Base-by-base conservation (phyloP, 345 rosid species). In the Rubroshorea leprosula region DNA sequence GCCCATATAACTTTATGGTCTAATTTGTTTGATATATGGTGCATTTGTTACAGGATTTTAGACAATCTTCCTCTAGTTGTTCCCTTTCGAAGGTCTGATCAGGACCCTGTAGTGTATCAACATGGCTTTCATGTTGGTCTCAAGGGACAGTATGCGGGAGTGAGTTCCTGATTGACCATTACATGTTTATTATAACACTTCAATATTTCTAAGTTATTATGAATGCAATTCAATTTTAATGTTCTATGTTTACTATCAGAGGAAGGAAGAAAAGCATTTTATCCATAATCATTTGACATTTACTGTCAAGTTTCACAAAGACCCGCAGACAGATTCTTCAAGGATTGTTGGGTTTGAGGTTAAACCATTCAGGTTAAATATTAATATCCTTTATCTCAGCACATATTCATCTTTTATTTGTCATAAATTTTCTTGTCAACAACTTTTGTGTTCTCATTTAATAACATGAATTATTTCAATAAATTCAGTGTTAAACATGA, bases 291-390 rank as follows among this genome's bases (percentile, higher is more conserved):
- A 91, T 72, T 68, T 88, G 53, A 54, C 85, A 20, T 88, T 91
- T 57, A 82, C 79, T 18, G 85, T 91, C 65, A 84, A 75, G 55
- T 86, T 55, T 70, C 98, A 91, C 74, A 80, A 73, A 78, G 95
- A 91, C 66, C 50, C 61, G 43, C 71, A 46, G 64, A 69, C 82
- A 1, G 85, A 86, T 61, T 55, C 85, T 10, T 75, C 95, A 15
- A 82, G 95, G 64, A 88, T 91, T 51, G 95, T 91, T 0, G 98
- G 98, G 5, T 91, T 91, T 78, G 98, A 91, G 63, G 95, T 85
- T 74, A 78, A 78, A 67, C 97, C 97, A 38, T 87, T 68, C 93
- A 90, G 97, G 96, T 90, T 20, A 23, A 17, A 6, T 19, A 39
- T 14, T 58, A 10, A 62, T 31, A 39, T 29, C 51, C 50, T 54